Conservation (phyloP, 805 yeast genomes). For the Yarrowia hollandica region DNA sequence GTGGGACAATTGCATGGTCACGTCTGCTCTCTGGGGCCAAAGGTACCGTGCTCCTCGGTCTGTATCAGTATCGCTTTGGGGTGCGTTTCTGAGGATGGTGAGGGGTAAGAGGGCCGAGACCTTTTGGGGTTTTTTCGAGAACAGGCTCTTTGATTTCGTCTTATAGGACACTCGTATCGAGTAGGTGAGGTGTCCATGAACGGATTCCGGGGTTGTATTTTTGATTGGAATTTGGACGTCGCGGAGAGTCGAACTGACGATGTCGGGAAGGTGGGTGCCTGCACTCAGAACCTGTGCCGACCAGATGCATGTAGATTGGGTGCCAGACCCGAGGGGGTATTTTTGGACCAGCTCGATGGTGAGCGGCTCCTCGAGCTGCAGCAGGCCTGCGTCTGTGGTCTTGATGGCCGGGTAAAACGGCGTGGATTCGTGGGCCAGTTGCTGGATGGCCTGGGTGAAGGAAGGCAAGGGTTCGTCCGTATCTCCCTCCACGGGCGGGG, state of each 20-base stretch:
- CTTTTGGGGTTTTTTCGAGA: background rate
- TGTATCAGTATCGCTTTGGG: background rate
- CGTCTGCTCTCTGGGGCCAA: slow-evolving; percentile 11
- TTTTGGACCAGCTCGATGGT: slow-evolving; percentile 5
- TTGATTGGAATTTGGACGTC: background rate
- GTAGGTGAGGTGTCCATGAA: slow-evolving; percentile 5
- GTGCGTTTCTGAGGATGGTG: background rate
- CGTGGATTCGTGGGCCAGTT: background rate
- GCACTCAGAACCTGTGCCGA: background rate
- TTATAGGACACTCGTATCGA: slow-evolving; percentile 7
- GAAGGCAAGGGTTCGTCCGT: slow-evolving; percentile 15
- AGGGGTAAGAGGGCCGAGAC: slow-evolving; percentile 5
- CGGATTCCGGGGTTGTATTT: slow-evolving; percentile 10
- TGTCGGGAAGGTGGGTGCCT: slow-evolving; percentile 8
- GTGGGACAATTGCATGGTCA: slow-evolving; percentile 4
- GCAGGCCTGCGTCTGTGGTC: slow-evolving; percentile 10
- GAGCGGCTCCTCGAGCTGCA: slow-evolving; percentile 4
- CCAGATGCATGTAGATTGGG: background rate
- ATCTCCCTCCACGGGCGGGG: no score
- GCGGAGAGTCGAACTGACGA: background rate
- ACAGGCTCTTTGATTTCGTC: background rate
- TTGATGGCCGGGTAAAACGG: slow-evolving; percentile 12
- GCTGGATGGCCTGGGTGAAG: slow-evolving; percentile 14
- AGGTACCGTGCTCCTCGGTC: slow-evolving; percentile 2
- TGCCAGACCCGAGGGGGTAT: background rate